Evolutionary conservation across 192 early-diverging fungal genomes (phyloP).

Genomic region (Pilaira anomala): DNA sequence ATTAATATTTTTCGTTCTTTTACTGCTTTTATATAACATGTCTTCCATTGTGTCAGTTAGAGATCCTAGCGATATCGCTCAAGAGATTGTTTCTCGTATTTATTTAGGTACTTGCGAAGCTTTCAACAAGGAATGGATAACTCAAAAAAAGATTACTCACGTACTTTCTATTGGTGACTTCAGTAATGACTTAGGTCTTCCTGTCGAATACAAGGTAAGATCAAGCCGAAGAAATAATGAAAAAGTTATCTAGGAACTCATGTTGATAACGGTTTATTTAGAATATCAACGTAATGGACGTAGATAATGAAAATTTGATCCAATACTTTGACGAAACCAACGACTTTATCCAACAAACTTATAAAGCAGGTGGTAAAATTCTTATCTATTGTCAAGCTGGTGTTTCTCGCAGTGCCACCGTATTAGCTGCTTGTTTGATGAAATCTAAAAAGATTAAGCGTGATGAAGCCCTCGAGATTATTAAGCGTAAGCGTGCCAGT

Average conservation of each 20-base stretch:
- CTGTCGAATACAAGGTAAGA: constrained; percentile 13
- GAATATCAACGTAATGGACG: constrained; percentile 51
- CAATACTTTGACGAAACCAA: constrained; percentile 65
- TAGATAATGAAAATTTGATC: constrained; percentile 62
- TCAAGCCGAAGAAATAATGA: not conserved
- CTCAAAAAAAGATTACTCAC: constrained; percentile 23
- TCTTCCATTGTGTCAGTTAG: not conserved
- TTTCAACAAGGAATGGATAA: not conserved
- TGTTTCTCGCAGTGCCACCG: constrained; percentile 65
- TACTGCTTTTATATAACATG: too few relatives aligned
- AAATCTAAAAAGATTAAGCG: constrained; percentile 41
- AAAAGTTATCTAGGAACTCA: not conserved
- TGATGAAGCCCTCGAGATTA: constrained; percentile 45
- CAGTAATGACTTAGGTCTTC: constrained; percentile 3
- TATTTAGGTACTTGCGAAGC: constrained; percentile 14
- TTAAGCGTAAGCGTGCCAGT: constrained; percentile 8
- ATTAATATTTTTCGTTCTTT: too few relatives aligned
- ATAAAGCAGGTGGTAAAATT: constrained; percentile 48
- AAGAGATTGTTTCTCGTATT: constrained; percentile 19
- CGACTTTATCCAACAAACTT: constrained; percentile 51
- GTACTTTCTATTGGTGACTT: constrained; percentile 23
- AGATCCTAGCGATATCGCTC: not conserved
- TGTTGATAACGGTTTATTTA: too few relatives aligned
- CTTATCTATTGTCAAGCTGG: constrained; percentile 72
- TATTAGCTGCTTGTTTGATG: constrained; percentile 70